A percentile compares a stretch with the other conserved stretches of the same genome.
Evolutionary conservation across 2,329 filamentous ascomycete species (phyloP).

Genomic region (Sclerotinia trifoliorum): DNA sequence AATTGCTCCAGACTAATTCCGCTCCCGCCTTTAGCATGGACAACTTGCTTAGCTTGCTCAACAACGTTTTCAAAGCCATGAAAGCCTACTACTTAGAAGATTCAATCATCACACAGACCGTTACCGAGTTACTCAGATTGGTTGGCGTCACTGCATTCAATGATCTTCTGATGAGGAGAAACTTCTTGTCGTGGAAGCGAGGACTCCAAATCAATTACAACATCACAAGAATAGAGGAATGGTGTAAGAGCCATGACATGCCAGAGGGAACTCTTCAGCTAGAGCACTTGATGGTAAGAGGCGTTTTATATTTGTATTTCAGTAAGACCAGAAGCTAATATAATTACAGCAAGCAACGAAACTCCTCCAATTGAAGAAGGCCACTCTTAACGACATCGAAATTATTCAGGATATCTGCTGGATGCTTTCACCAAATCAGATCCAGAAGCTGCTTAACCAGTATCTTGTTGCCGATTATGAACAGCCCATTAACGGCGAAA

Average conservation of each 20-base stretch:
- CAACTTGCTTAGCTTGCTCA: conserved; percentile 89
- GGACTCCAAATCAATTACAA: conserved; percentile 99
- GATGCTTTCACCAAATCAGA: conserved; percentile 99
- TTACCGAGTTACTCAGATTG: conserved; percentile 87
- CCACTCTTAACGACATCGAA: conserved; percentile 97
- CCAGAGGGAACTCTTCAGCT: conserved; percentile 95
- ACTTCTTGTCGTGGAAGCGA: conserved; percentile 99
- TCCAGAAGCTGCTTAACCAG: conserved; percentile 97
- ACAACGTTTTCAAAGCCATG: conserved; percentile 98
- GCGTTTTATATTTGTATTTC: not conserved
- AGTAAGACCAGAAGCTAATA: conserved; percentile 38
- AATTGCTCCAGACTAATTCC: conserved; percentile 87
- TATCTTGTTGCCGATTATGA: conserved; percentile 99
- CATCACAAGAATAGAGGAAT: conserved; percentile 98
- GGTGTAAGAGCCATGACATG: conserved; percentile 99
- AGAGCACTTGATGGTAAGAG: conserved; percentile 88
- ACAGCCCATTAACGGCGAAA: conserved; percentile 98
- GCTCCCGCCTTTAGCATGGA: conserved; percentile 99
- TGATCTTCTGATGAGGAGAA: conserved; percentile 93
- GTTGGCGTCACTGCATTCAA: conserved; percentile 99
- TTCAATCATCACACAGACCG: conserved; percentile 90
- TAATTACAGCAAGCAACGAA: conserved; percentile 83
- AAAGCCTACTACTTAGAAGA: conserved; percentile 98
- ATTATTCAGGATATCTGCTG: conserved; percentile 99
- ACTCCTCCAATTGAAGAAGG: conserved; percentile 96